Evolutionary conservation across 257 asterid genomes (phyloP), one percentile per base, ranked within the genome.

Genomic region (Salvia rosmarinus): DNA sequence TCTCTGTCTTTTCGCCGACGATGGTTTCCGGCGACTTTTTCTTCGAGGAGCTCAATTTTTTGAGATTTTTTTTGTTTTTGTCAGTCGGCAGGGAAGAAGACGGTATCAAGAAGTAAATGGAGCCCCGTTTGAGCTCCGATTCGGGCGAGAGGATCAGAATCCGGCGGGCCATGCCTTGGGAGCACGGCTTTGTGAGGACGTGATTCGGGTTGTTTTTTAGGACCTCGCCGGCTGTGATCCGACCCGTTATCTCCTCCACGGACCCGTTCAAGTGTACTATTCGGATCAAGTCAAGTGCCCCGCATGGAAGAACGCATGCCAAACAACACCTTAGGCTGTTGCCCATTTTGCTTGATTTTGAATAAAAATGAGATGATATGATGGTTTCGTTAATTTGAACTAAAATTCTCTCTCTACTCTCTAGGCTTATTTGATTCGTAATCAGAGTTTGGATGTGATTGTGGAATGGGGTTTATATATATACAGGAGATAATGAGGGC

Each of bases 281-380:
- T 9, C 98, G 96, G 89, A 92, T 90, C 86, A 92, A 65, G 67
- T 92, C 98, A 0, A 92, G 80, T 12, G 98, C 97, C 54, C 98
- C 98, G 56, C 92, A 92, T 9, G 98, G 98, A 69, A 92, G 93
- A 71, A 92, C 90, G 69, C 98, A 92, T 21, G 98, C 95, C 80
- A 92, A 85, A 82, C 97, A 92, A 58, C 97, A 92, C 90, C 98
- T 90, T 74, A 92, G 44, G 76, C 97, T 90, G 69, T 90, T 92
- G 11, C 97, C 98, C 98, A 88, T 91, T 2, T 44, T 61, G 19
- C 32, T 55, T 16, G 61, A 4, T 39, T 35, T 42, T 66, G 54
- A 44, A 42, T 34, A 13, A 23, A 32, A 19, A 49, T 34, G 3
- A 25, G 23, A 62, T 17, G 3, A 23, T 5, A 5, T 21, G 64